Evolutionary conservation across 1,284 basidiomycete species (phyloP).

Genomic region (Hortiboletus rubellus): DNA sequence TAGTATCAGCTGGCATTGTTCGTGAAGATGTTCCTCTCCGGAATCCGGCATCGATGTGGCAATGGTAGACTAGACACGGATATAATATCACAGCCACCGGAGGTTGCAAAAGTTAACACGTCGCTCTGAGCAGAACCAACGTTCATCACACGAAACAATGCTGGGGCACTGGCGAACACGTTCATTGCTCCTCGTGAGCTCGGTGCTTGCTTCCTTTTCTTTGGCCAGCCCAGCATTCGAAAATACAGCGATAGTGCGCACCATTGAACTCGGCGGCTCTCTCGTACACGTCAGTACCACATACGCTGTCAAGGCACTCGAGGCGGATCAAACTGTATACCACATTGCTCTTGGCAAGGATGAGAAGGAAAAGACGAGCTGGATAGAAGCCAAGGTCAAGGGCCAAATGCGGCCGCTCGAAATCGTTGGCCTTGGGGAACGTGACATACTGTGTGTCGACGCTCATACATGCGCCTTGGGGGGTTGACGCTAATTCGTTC

Average conservation of each 20-base stretch:
- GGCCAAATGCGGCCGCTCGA: conserved; percentile 62
- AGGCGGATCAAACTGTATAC: conserved; percentile 62
- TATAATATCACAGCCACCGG: conserved; percentile 18
- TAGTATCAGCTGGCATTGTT: conserved; percentile 76
- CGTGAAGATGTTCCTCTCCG: conserved; percentile 80
- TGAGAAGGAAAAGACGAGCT: conserved; percentile 70
- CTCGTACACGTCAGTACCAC: conserved; percentile 85
- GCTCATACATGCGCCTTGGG: neutral
- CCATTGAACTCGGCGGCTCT: conserved; percentile 85
- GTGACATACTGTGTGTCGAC: conserved; percentile 49
- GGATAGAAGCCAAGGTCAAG: conserved; percentile 77
- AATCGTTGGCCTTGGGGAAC: conserved; percentile 51
- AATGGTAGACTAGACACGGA: conserved; percentile 60
- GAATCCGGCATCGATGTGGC: conserved; percentile 75
- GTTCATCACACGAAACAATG: conserved; percentile 33
- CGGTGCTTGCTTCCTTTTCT: conserved; percentile 32
- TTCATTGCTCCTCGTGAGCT: conserved; percentile 40
- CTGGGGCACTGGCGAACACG: conserved; percentile 43
- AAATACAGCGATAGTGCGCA: conserved; percentile 85
- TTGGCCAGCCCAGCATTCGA: conserved; percentile 60
- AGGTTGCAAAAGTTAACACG: conserved; percentile 16
- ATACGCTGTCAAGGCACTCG: conserved; percentile 77
- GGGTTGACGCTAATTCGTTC: conserved; percentile 10
- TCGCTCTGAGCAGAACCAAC: conserved; percentile 14
- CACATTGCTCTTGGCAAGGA: conserved; percentile 66